These are phyloP conservation scores for Pilobolus umbonatus DNA, from an alignment of 192 early-diverging fungal species.

Conservation along the genomic window DNA sequence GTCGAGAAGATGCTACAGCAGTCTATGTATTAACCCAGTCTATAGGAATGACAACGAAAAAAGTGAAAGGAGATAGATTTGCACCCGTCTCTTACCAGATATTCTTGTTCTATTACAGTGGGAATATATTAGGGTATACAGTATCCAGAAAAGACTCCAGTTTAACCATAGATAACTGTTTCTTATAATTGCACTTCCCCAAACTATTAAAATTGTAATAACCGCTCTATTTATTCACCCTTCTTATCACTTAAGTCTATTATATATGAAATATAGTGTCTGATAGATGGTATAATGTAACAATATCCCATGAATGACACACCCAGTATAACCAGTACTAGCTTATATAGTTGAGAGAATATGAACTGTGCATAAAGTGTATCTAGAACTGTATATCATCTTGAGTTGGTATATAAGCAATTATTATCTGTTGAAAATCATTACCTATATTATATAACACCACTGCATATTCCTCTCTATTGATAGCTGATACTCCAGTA, in stretches of 20 bases:
- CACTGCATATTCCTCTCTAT: not conserved
- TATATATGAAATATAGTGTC: no score
- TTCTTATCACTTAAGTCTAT: no score
- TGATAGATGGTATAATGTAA: no score
- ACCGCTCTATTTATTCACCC: no score
- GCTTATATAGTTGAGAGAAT: no score
- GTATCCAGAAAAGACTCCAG: conserved; percentile 12
- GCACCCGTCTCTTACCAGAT: conserved; percentile 8
- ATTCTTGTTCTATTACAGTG: conserved; percentile 23
- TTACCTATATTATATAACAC: no score
- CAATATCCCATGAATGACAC: no score
- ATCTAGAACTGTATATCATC: no score
- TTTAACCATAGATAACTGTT: not conserved
- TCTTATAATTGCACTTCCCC: conserved; percentile 3
- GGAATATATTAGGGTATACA: conserved; percentile 15
- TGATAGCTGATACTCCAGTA: not conserved
- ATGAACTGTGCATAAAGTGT: no score
- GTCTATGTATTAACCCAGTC: not conserved
- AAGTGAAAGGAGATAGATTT: conserved; percentile 4
- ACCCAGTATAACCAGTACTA: no score
- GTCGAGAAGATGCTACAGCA: not conserved
- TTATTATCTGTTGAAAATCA: no score
- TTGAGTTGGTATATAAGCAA: no score
- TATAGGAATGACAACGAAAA: conserved; percentile 23
- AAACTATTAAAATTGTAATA: not conserved